Evolutionary conservation across 2,329 filamentous ascomycete species (phyloP).

Genomic region (Pseudogymnoascus sp.): DNA sequence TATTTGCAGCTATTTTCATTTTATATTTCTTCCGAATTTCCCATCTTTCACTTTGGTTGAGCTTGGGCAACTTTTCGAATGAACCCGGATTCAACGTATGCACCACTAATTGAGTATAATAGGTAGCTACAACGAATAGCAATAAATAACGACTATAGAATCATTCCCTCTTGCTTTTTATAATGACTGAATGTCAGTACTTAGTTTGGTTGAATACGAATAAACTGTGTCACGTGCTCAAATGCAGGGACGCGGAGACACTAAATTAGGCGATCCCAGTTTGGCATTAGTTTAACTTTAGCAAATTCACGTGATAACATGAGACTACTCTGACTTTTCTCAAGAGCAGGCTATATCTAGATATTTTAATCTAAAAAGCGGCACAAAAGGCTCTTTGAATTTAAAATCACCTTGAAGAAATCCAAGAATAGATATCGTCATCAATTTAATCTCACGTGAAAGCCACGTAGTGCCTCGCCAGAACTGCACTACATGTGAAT

Average conservation of each 20-base stretch:
- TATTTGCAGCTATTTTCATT: not conserved
- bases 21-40: not conserved
- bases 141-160: not conserved
- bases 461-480: not conserved
- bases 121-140: not conserved
- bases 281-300: not conserved
- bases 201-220: not conserved
- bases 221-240: not conserved
- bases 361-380: not conserved
- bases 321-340: not conserved
- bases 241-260: not conserved
- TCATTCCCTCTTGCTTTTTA: not conserved
- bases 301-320: not conserved
- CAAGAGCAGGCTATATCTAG: not conserved
- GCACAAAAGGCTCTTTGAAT: not conserved
- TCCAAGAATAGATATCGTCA: not conserved
- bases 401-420: not conserved
- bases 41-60: no score
- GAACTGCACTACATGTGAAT: not conserved
- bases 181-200: not conserved
- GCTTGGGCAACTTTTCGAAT: not conserved
- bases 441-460: not conserved
- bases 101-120: not conserved
- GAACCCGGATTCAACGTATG: not conserved
- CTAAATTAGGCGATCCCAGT: not conserved